phyloP scores from a whole-genome alignment of 2,329 filamentous ascomycete genomes.

The Penicillium sp. region DNA sequence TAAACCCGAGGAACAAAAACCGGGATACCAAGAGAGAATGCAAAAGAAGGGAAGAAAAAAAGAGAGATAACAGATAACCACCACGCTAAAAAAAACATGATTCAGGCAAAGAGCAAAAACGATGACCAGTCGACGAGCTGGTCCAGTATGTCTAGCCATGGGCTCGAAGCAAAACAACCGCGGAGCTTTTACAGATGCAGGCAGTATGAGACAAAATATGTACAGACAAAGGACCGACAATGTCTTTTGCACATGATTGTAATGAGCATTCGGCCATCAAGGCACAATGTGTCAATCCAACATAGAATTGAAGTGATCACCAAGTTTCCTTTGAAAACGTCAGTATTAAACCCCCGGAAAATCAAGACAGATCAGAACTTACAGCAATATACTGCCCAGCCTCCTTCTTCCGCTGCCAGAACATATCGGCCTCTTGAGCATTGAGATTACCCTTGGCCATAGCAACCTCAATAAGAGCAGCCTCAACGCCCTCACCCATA shows the following conservation, averaged over 20 bases:
- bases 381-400: conserved; percentile 92
- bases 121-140: background rate
- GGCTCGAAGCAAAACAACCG: background rate
- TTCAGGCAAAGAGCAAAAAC: background rate
- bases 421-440: conserved; percentile 74
- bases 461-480: conserved; percentile 81
- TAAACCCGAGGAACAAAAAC: background rate
- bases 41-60: conserved; percentile 5
- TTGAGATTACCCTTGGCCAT: conserved; percentile 90
- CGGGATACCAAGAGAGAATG: background rate
- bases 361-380: conserved; percentile 21
- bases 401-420: conserved; percentile 89
- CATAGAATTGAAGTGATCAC: conserved; percentile 19
- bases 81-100: conserved; percentile 22
- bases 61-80: conserved; percentile 6
- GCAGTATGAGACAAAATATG: background rate
- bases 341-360: background rate
- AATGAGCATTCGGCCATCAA: background rate
- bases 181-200: background rate
- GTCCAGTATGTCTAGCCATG: background rate
- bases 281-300: background rate
- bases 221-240: background rate
- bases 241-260: background rate
- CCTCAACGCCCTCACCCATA: conserved; percentile 96
- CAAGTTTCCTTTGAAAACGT: conserved; percentile 34